These are phyloP conservation scores for Diaporthe nobilis DNA, from an alignment of 2,329 filamentous ascomycete genomes.

Conservation along the genomic window DNA sequence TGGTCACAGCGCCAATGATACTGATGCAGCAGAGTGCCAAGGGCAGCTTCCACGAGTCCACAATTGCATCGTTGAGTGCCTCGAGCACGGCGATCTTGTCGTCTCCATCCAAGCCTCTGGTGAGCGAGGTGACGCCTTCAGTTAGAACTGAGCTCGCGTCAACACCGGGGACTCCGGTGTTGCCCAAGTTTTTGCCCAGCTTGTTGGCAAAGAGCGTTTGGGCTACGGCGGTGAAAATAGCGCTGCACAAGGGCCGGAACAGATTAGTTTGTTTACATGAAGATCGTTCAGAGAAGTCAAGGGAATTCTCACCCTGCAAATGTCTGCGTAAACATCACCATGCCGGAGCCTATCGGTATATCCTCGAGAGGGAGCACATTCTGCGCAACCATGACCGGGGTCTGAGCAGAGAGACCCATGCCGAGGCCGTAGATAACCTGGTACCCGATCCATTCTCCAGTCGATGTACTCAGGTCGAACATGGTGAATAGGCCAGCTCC, in stretches of 20 bases:
- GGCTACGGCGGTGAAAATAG: too few relatives aligned
- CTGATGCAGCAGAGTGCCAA: background rate
- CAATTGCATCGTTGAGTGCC: background rate
- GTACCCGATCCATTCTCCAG: slow-evolving; percentile 35
- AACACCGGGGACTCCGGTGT: too few relatives aligned
- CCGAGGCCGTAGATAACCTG: slow-evolving; percentile 23
- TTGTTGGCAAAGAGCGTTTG: too few relatives aligned
- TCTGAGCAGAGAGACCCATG: background rate
- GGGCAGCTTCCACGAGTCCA: background rate
- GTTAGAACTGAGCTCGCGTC: too few relatives aligned
- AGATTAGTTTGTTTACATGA: too few relatives aligned
- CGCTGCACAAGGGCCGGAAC: too few relatives aligned
- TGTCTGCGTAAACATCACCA: background rate
- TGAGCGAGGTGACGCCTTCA: too few relatives aligned
- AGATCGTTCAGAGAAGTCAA: background rate
- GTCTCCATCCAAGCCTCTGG: background rate
- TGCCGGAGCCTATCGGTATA: background rate
- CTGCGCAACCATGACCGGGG: background rate
- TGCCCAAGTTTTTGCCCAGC: too few relatives aligned
- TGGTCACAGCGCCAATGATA: background rate
- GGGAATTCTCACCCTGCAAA: background rate
- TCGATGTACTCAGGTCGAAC: background rate
- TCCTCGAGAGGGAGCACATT: background rate
- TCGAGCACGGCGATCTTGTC: background rate
- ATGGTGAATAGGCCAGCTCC: slow-evolving; percentile 27